Conservation (phyloP, 2,329 filamentous ascomycete species). For the Hirsutella thompsonii region DNA sequence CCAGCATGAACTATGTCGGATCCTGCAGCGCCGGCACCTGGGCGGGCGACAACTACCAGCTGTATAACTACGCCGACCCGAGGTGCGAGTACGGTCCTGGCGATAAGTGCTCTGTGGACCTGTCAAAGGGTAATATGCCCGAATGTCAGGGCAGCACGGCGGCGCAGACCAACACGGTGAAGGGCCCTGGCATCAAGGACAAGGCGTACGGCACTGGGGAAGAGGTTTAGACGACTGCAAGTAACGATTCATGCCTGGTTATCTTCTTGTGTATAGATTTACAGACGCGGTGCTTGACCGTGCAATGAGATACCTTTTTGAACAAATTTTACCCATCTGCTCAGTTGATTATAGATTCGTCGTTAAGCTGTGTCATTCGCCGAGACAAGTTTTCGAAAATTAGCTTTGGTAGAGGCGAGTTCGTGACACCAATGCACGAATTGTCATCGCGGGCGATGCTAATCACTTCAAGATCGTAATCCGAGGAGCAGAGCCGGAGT, state of each 20-base stretch:
- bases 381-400: no score
- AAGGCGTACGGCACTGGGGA: neutral
- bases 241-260: neutral
- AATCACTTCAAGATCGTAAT: no score
- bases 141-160: neutral
- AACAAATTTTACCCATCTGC: no score
- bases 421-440: no score
- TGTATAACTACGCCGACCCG: slow-evolving; percentile 40
- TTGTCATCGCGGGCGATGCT: no score
- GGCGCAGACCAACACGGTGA: neutral
- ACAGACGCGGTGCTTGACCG: no score
- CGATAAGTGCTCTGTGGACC: neutral
- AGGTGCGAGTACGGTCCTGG: slow-evolving; percentile 22
- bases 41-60: slow-evolving; percentile 27
- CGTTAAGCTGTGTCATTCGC: no score
- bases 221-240: neutral
- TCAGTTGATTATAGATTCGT: no score
- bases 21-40: slow-evolving; percentile 23
- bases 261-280: no score
- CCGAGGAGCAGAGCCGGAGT: no score
- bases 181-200: neutral
- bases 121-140: neutral
- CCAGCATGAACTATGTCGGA: slow-evolving; percentile 42
- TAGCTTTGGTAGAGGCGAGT: no score
- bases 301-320: no score